Base-by-base conservation (phyloP, 768 basidiomycete genomes). In the Mycena sanguinolenta region DNA sequence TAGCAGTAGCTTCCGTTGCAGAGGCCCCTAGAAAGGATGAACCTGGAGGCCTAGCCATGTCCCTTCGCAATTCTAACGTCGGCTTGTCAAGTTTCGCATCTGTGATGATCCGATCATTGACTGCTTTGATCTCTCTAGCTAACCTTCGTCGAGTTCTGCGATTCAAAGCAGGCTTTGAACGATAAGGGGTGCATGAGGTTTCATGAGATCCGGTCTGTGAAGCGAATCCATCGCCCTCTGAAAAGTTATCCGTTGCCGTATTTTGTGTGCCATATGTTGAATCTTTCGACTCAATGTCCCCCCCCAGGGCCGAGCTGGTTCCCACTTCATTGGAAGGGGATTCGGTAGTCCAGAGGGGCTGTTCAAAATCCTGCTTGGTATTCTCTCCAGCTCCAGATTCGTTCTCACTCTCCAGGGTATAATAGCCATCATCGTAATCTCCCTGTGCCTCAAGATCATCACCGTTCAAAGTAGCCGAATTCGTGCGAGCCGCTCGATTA, bases 11-110 rank as follows among this genome's bases (percentile, higher is more conserved):
- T n/a, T 62, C 23, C 6, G 49, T 53, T 36, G 61, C 28, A 1
- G 13, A 3, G 25, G 61, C 49, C 4, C 61, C 61, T 1, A 62
- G 50, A 19, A 62, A 62, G 1, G 49, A 52, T 17, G 13, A 62
- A 9, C 61, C 61, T 9, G 61, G 34, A 1, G 54, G 54, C 13
- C 61, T 32, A 19, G 61, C 61, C 49, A 62, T 52, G 25, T 62
- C 32, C 32, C 44, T 62, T 4, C 60, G 60, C 13, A 62, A 49
- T 17, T 32, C 46, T 23, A 61, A 23, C 4, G 42, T 7, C 0
- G 28, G 25, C 14, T 34, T 49, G 4, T 23, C 46, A 27, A 50
- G 10, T 50, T 19, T 13, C 4, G 6, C 16, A 13, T 28, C 27
- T 19, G 42, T 25, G 3, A 13, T 8, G 3, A 46, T 12, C 6